Percentiles rank a stretch among this genome's conserved stretches.
Evolutionary conservation across 345 rosid species (phyloP).

Genomic region (Dipteronia sinensis): DNA sequence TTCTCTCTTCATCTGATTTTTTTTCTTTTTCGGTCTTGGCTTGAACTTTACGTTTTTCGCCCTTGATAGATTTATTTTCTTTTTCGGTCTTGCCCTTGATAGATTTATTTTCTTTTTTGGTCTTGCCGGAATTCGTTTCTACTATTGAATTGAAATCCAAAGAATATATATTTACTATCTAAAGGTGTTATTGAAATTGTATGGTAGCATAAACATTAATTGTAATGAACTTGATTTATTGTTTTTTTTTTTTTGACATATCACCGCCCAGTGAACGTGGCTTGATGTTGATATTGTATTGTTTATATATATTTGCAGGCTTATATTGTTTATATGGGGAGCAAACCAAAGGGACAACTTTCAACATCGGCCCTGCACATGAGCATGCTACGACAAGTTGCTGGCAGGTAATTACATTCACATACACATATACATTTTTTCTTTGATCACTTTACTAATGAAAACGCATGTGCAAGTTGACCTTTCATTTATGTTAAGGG

Average conservation of each 20-base stretch:
- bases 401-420: conserved; percentile 17
- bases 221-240: not conserved
- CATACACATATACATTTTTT: too few relatives aligned
- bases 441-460: too few relatives aligned
- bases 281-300: too few relatives aligned
- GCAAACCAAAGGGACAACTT: not conserved
- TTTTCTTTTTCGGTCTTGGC: too few relatives aligned
- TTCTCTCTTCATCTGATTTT: not conserved
- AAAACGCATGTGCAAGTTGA: too few relatives aligned
- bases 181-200: not conserved
- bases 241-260: not conserved
- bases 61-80: not conserved
- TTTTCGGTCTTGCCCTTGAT: not conserved
- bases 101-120: too few relatives aligned
- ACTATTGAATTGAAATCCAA: not conserved
- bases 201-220: not conserved
- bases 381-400: conserved; percentile 24
- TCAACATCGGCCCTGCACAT: conserved; percentile 13
- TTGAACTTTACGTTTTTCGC: too few relatives aligned
- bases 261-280: too few relatives aligned
- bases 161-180: too few relatives aligned
- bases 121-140: too few relatives aligned
- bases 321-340: conserved; percentile 40
- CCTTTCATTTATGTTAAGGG: too few relatives aligned
- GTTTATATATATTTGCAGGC: conserved; percentile 15